Base-by-base conservation (phyloP, 2,329 filamentous ascomycete genomes). In the Sclerotinia nivalis region DNA sequence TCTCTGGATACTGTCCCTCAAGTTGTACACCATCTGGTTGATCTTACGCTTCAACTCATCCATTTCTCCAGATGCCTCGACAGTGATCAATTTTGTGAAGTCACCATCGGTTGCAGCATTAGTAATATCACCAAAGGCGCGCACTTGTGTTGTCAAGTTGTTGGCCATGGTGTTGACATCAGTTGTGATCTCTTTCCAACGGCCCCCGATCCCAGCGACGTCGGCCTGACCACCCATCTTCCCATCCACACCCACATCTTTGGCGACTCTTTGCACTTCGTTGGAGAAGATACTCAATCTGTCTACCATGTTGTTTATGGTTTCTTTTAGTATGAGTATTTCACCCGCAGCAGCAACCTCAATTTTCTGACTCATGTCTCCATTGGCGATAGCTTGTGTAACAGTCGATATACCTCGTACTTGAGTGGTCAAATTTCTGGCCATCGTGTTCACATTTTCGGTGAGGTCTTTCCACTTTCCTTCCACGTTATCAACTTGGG, bases 201-300 rank as follows among this genome's bases (percentile, higher is more conserved):
- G 89, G 73, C 95, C 95, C 75, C 94, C 93, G 71, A 98, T 90
- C 70, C 94, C 94, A 74, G 93, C 92, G 65, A 97, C 92, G 79
- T 97, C 94, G 72, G 95, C 96, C 80, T 99, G 96, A 25, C 95
- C 95, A 76, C 95, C 95, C 93, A 99, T 97, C 84, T 97, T 98
- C 72, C 95, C 95, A 77, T 98, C 96, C 66, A 98, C 95, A 74
- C 95, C 95, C 75, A 98, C 96, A 80, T 98, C 96, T 77, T 96
- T 94, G 70, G 95, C 95, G 43, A 99, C 95, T 75, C 94, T 88
- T 82, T 98, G 96, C 73, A 99, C 91, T 78, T 97, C 94, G 75
- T 96, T 93, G 69, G 94, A 97, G 87, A 97, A 98, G 74, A 95
- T 95, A 71, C 96, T 96, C 65, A 99, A 83, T 73, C 95, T 89